These are phyloP conservation scores for Escovopsis sp. DNA, from an alignment of 2,329 filamentous ascomycete genomes.

Conservation along the genomic window DNA sequence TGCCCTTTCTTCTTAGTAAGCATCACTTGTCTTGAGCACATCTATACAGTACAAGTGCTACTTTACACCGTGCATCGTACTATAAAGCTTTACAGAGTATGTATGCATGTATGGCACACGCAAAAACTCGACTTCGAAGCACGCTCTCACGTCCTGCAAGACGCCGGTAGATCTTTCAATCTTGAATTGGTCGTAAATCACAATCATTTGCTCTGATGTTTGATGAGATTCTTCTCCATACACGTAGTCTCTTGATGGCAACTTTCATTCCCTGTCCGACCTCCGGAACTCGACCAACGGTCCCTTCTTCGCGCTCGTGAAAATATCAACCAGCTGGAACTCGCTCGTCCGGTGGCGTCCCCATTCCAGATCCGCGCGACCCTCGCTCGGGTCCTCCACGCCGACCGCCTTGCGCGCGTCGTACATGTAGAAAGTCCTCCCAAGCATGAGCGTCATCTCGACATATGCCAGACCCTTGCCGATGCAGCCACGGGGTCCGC, in stretches of 20 bases:
- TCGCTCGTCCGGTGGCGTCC: constrained; percentile 42
- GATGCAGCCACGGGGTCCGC: constrained; percentile 57
- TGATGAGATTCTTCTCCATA: no score
- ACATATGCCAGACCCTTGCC: constrained; percentile 55
- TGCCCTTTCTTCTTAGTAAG: no score
- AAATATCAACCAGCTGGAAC: constrained; percentile 58
- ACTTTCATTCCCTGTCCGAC: constrained; percentile 10
- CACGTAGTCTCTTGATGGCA: not conserved
- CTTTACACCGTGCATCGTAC: no score
- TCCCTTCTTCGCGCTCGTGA: constrained; percentile 60
- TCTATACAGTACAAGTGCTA: no score
- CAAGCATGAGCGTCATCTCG: constrained; percentile 50
- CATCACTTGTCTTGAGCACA: no score
- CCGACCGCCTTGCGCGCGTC: constrained; percentile 39
- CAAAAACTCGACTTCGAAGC: constrained; percentile 5
- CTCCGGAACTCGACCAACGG: constrained; percentile 48
- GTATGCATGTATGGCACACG: not conserved
- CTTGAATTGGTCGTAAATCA: no score
- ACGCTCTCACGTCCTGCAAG: no score
- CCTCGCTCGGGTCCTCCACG: constrained; percentile 37
- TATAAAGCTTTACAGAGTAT: no score
- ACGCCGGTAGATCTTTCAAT: not conserved
- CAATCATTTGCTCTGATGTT: not conserved
- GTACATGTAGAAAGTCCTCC: constrained; percentile 45
- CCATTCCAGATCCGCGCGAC: constrained; percentile 31